Conservation (phyloP, 1,139 yeast species). For the Arxiozyma bovina region DNA sequence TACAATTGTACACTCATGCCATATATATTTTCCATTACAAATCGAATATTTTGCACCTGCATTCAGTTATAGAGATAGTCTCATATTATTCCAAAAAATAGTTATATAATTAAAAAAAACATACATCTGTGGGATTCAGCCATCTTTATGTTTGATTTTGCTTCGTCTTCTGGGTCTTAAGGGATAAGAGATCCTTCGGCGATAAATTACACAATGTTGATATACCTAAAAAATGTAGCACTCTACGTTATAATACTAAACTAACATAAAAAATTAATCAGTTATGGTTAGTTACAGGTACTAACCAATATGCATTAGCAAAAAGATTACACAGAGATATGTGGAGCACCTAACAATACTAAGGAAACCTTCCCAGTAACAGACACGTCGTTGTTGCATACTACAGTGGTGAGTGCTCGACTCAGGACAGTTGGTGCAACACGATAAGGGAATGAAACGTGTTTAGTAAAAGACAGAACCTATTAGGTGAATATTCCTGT, state of each 20-base stretch:
- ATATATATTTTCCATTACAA: too few species aligned
- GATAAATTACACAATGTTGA: neutral
- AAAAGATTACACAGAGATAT: neutral
- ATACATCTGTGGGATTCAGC: slow-evolving; percentile 97
- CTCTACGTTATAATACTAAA: neutral
- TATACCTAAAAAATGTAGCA: neutral
- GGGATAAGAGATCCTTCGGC: neutral
- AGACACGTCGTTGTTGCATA: neutral
- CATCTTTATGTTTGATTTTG: slow-evolving; percentile 40
- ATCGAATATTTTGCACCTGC: too few species aligned
- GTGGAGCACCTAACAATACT: neutral
- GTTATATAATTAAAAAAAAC: slow-evolving; percentile 29
- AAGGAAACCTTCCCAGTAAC: neutral
- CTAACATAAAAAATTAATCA: too few species aligned
- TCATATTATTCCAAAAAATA: too few species aligned
- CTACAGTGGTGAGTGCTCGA: neutral
- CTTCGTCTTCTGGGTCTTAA: neutral
- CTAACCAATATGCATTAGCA: neutral
- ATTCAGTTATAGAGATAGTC: too few species aligned
- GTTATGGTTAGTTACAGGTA: neutral
- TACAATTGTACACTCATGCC: too few species aligned
- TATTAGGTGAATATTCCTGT: neutral
- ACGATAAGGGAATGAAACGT: neutral
- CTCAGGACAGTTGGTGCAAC: neutral
- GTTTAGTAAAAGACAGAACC: too few species aligned